Evolutionary conservation across 306 rosid species (phyloP).

Genomic region (Castanea mollissima): DNA sequence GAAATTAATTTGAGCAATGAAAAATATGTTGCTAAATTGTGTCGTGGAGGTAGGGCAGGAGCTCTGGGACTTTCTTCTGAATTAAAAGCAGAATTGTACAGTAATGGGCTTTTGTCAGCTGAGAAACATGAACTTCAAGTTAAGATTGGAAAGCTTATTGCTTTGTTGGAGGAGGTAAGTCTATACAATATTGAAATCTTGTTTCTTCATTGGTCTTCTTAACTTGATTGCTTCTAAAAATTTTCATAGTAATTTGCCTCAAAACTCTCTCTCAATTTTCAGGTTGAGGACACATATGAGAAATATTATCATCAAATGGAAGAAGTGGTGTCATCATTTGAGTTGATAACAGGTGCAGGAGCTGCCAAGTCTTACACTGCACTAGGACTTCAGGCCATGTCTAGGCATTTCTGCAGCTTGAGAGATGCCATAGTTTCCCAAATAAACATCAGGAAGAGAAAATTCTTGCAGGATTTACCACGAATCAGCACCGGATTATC

Average conservation of each 20-base stretch:
- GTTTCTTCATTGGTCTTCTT: background rate
- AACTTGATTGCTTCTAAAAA: background rate
- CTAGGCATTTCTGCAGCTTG: constrained; percentile 74
- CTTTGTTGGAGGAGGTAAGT: constrained; percentile 67
- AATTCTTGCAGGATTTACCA: constrained; percentile 57
- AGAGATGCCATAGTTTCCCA: constrained; percentile 61
- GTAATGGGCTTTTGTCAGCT: constrained; percentile 44
- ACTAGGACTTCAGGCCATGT: constrained; percentile 83
- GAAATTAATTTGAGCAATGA: constrained; percentile 50
- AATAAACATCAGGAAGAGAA: constrained; percentile 54
- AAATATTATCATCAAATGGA: constrained; percentile 80
- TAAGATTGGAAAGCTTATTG: constrained; percentile 55
- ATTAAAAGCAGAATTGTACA: constrained; percentile 51
- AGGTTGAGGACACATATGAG: constrained; percentile 74
- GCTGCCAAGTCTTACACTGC: constrained; percentile 76
- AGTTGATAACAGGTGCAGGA: constrained; percentile 65
- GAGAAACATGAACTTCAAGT: constrained; percentile 64
- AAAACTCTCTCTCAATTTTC: constrained; percentile 13
- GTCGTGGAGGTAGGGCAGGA: constrained; percentile 50
- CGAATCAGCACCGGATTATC: constrained; percentile 54
- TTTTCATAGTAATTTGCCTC: background rate
- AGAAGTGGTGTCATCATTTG: constrained; percentile 61
- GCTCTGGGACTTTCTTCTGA: constrained; percentile 51
- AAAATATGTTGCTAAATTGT: constrained; percentile 43
- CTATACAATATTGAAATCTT: background rate